These are phyloP conservation scores for Trichoderma asperelloides DNA, from an alignment of 495 filamentous ascomycete genomes.

Conservation along the genomic window DNA sequence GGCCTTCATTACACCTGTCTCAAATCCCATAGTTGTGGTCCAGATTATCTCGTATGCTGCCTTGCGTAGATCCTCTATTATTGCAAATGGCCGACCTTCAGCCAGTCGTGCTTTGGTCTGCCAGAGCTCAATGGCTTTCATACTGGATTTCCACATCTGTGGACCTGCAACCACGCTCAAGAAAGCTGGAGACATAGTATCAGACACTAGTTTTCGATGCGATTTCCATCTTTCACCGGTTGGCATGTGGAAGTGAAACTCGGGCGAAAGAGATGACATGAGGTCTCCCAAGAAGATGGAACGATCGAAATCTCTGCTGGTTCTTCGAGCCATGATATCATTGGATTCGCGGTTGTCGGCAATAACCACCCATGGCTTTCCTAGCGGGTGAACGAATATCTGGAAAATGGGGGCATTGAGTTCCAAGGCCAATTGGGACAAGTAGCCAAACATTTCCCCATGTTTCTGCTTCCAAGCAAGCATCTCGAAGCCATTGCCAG, in stretches of 20 bases:
- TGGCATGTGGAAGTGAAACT: constrained; percentile 11
- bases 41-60: constrained; percentile 23
- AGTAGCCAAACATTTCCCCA: constrained; percentile 8
- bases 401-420: constrained; percentile 28
- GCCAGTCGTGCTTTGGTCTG: constrained; percentile 17
- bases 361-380: constrained; percentile 24
- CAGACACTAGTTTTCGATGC: constrained; percentile 13
- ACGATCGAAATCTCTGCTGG: constrained; percentile 27
- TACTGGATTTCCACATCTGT: constrained; percentile 14
- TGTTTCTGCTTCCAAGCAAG: constrained; percentile 14
- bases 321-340: constrained; percentile 26
- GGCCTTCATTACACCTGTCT: too few relatives aligned
- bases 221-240: constrained; percentile 11
- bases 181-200: constrained; percentile 17
- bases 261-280: constrained; percentile 10
- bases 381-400: constrained; percentile 26
- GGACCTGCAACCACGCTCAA: constrained; percentile 14
- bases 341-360: constrained; percentile 25
- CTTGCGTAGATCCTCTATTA: constrained; percentile 18
- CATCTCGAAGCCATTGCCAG: constrained; percentile 23
- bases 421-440: constrained; percentile 16
- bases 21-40: neutral
- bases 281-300: neutral
- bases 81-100: constrained; percentile 19
- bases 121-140: constrained; percentile 22